phyloP scores from a whole-genome alignment of 1,284 basidiomycete species.

The Moniliophthora roreri region DNA sequence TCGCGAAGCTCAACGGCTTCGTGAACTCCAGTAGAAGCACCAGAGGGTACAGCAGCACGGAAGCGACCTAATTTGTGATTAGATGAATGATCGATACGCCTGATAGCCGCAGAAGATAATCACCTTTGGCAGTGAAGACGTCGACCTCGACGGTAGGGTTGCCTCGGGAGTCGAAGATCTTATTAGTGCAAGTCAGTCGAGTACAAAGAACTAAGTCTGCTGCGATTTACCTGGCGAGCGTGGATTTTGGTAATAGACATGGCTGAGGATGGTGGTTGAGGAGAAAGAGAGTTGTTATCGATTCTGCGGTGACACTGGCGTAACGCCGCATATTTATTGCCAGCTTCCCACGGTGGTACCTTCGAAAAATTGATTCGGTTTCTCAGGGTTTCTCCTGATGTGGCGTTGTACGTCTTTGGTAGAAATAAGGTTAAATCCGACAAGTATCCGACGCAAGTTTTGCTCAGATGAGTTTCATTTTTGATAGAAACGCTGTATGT shows the following conservation, averaged over 20 bases:
- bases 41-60: constrained; percentile 95
- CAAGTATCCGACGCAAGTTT: too few species aligned
- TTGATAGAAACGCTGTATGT: too few species aligned
- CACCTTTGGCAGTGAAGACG: constrained; percentile 83
- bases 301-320: background rate
- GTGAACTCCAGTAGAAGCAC: constrained; percentile 97
- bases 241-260: constrained; percentile 89
- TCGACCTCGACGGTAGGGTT: constrained; percentile 98
- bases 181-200: constrained; percentile 12
- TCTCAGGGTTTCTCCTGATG: too few species aligned
- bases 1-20: constrained; percentile 99
- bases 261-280: constrained; percentile 34
- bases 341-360: constrained; percentile 15
- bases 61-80: constrained; percentile 68
- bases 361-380: background rate
- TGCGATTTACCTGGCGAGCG: constrained; percentile 76
- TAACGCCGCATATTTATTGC: background rate
- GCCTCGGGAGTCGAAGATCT: constrained; percentile 98
- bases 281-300: constrained; percentile 25
- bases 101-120: background rate
- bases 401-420: too few species aligned
- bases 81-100: constrained; percentile 5
- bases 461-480: too few species aligned
- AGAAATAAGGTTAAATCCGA: too few species aligned
- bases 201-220: background rate